Evolutionary conservation across 345 rosid genomes (phyloP).

Genomic region (Barbarea vulgaris): DNA sequence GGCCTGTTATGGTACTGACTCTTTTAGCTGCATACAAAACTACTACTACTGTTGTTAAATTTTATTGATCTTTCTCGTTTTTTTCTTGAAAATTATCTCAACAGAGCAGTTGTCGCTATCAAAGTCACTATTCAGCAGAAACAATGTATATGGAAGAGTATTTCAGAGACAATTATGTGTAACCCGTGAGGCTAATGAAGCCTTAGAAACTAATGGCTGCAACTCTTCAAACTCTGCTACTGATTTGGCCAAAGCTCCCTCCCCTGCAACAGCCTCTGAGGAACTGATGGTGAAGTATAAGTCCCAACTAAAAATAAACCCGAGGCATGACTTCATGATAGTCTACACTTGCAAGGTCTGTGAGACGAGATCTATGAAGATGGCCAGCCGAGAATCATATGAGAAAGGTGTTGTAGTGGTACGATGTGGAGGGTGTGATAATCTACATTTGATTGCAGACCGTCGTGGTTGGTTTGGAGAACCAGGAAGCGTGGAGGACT

Average conservation of each 20-base stretch:
- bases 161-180: constrained; percentile 46
- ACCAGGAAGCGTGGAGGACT: constrained; percentile 81
- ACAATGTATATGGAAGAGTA: constrained; percentile 40
- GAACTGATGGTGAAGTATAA: constrained; percentile 43
- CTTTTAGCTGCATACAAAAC: neutral
- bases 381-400: constrained; percentile 67
- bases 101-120: constrained; percentile 43
- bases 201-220: constrained; percentile 28
- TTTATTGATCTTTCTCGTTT: neutral
- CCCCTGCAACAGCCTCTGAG: constrained; percentile 26
- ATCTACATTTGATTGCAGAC: constrained; percentile 86
- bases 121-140: constrained; percentile 47
- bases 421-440: constrained; percentile 78
- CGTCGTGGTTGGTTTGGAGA: constrained; percentile 89
- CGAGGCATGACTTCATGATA: constrained; percentile 88
- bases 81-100: neutral
- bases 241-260: constrained; percentile 30
- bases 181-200: constrained; percentile 29
- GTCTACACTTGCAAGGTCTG: constrained; percentile 89
- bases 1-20: constrained; percentile 9
- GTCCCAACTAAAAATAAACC: constrained; percentile 62
- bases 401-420: constrained; percentile 91
- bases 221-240: constrained; percentile 29
- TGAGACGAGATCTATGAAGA: constrained; percentile 83
- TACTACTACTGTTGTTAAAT: neutral